Evolutionary conservation across 805 yeast genomes (phyloP).

Genomic region (Yarrowia divulgata): DNA sequence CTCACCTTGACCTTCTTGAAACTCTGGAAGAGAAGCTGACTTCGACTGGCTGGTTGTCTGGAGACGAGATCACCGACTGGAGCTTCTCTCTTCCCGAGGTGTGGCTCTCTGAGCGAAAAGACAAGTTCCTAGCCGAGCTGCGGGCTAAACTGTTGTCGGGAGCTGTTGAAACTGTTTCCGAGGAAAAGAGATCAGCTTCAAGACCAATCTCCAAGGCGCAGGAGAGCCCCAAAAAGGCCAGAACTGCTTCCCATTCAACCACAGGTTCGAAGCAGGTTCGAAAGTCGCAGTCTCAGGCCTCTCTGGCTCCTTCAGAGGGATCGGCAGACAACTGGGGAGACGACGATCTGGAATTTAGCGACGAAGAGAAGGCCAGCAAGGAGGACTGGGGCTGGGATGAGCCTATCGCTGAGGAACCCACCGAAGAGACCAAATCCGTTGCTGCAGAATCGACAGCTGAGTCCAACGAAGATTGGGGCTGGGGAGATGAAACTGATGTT

Average conservation of each 20-base stretch:
- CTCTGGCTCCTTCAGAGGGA: constrained; percentile 18
- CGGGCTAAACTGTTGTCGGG: constrained; percentile 33
- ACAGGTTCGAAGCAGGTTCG: constrained; percentile 2
- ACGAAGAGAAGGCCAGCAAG: constrained; percentile 31
- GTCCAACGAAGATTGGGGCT: constrained; percentile 44
- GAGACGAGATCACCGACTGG: constrained; percentile 43
- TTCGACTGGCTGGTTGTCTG: constrained; percentile 41
- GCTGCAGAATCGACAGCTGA: constrained; percentile 33
- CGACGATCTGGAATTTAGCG: constrained; percentile 44
- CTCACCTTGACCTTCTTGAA: constrained; percentile 40
- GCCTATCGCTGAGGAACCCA: constrained; percentile 30
- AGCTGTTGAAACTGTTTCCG: constrained; percentile 15
- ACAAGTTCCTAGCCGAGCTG: constrained; percentile 41
- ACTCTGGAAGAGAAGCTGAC: constrained; percentile 42
- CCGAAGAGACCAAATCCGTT: constrained; percentile 24
- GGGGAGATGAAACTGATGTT: constrained; percentile 44
- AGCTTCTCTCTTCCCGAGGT: constrained; percentile 42
- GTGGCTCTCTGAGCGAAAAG: constrained; percentile 43
- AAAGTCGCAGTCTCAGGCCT: constrained; percentile 3
- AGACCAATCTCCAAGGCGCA: neutral
- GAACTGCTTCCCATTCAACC: constrained; percentile 6
- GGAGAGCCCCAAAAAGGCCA: constrained; percentile 7
- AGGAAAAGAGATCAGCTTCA: neutral
- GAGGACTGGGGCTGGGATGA: constrained; percentile 38
- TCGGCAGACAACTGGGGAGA: constrained; percentile 41